Conservation (phyloP, 2,329 filamentous ascomycete species). For the Hypoxylon sp. region DNA sequence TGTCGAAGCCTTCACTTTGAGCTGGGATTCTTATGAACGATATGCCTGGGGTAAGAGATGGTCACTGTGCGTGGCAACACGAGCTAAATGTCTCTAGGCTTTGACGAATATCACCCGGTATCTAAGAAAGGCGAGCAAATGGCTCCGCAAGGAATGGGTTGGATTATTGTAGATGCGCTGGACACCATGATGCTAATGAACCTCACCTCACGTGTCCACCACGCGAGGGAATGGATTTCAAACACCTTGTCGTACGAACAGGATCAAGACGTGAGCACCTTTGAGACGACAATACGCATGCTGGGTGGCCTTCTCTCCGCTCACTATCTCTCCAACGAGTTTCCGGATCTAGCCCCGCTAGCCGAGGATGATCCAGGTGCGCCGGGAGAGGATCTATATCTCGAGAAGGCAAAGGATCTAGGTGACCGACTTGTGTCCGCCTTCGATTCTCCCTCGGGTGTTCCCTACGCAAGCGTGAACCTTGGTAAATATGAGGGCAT, state of each 20-base stretch:
- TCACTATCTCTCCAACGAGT: conserved; percentile 90
- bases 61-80: not conserved
- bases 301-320: conserved; percentile 91
- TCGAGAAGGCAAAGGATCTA: conserved; percentile 95
- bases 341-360: conserved; percentile 81
- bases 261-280: conserved; percentile 95
- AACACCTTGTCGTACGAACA: conserved; percentile 86
- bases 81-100: conserved; percentile 61
- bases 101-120: conserved; percentile 88
- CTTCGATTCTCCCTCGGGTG: conserved; percentile 86
- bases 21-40: conserved; percentile 92
- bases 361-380: conserved; percentile 76
- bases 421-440: conserved; percentile 88
- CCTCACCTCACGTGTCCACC: conserved; percentile 82
- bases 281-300: conserved; percentile 98
- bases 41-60: conserved; percentile 87
- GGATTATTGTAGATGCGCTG: conserved; percentile 97
- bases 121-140: conserved; percentile 85
- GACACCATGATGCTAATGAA: conserved; percentile 99
- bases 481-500: conserved; percentile 81
- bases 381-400: conserved; percentile 88
- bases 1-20: conserved; percentile 88
- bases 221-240: conserved; percentile 90
- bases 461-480: conserved; percentile 93
- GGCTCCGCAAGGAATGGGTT: conserved; percentile 89